These are phyloP conservation scores for Aspergillus hancockii DNA, from an alignment of 495 filamentous ascomycete species.

Conservation along the genomic window DNA sequence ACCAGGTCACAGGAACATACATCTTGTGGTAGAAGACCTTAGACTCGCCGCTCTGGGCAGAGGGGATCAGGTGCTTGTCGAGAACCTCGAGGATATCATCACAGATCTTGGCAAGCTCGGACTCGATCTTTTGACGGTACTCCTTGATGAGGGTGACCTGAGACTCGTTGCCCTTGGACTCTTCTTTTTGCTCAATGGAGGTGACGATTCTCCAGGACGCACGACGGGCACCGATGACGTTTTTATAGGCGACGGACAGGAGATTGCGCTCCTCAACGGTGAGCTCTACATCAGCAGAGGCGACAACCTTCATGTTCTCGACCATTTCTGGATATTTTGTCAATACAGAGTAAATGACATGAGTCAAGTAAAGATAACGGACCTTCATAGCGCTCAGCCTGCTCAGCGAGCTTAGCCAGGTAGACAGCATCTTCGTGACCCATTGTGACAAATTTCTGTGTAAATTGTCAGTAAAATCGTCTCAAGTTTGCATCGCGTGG, in stretches of 20 bases:
- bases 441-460: constrained; percentile 65
- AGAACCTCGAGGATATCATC: constrained; percentile 97
- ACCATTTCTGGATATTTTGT: constrained; percentile 81
- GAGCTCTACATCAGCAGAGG: constrained; percentile 92
- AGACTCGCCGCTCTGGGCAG: constrained; percentile 94
- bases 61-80: constrained; percentile 94
- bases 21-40: constrained; percentile 99
- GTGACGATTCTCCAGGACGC: constrained; percentile 99
- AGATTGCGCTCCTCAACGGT: constrained; percentile 99
- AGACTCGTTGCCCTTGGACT: constrained; percentile 96
- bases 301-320: constrained; percentile 99
- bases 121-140: constrained; percentile 99
- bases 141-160: constrained; percentile 97
- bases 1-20: constrained; percentile 49
- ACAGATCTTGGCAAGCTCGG: constrained; percentile 98
- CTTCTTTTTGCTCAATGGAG: constrained; percentile 99
- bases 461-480: constrained; percentile 19
- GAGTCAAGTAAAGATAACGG: constrained; percentile 37
- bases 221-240: constrained; percentile 98
- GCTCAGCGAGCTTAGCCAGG: constrained; percentile 99
- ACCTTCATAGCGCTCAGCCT: constrained; percentile 99
- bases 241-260: constrained; percentile 99
- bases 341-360: constrained; percentile 16
- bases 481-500: constrained; percentile 1
- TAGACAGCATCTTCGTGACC: constrained; percentile 99